Evolutionary conservation across 805 yeast genomes (phyloP).

Genomic region (Starmerella sirachaensis): DNA sequence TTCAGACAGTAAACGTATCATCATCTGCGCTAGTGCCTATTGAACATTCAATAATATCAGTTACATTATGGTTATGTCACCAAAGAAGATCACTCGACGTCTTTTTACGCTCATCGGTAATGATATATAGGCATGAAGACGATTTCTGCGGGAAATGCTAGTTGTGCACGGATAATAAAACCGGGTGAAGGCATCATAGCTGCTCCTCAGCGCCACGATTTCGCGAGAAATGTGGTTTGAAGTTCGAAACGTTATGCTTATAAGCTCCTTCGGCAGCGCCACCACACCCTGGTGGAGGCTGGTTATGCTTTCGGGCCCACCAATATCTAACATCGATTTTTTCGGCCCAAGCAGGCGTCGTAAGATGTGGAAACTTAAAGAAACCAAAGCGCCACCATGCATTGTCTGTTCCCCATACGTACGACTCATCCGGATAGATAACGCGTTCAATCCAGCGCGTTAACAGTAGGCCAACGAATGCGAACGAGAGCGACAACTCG

Average conservation of each 20-base stretch:
- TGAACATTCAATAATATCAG: neutral
- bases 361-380: conserved; percentile 8
- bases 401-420: conserved; percentile 18
- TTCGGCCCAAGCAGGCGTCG: conserved; percentile 15
- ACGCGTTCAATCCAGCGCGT: conserved; percentile 23
- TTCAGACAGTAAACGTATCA: no score
- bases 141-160: no score
- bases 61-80: no score
- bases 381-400: conserved; percentile 22
- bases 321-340: conserved; percentile 14
- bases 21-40: no score
- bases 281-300: conserved; percentile 16
- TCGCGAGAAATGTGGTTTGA: conserved; percentile 8
- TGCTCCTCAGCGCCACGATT: conserved; percentile 15
- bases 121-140: no score
- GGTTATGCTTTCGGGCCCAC: conserved; percentile 17
- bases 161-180: neutral
- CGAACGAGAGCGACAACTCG: conserved; percentile 57
- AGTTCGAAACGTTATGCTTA: conserved; percentile 10
- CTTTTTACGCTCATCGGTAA: no score
- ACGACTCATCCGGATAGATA: conserved; percentile 20
- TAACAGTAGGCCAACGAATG: conserved; percentile 38
- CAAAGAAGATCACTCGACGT: no score
- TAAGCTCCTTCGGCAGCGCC: conserved; percentile 16
- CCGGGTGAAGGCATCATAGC: neutral